A percentile compares a stretch with the other conserved stretches of the same genome.
Conservation (phyloP, 495 filamentous ascomycete species). For the Entonaema liquescens region DNA sequence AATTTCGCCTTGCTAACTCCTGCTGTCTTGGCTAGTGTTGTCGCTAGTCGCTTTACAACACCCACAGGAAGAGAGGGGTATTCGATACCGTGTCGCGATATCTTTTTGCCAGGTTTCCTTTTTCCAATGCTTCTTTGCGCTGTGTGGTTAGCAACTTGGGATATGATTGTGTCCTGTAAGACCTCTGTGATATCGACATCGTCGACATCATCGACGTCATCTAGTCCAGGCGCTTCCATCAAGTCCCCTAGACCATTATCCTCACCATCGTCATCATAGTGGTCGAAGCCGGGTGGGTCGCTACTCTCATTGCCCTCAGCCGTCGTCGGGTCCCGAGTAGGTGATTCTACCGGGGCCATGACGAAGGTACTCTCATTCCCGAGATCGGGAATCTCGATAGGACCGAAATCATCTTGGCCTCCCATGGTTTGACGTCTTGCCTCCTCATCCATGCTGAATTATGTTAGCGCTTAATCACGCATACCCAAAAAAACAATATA, state of each 20-base stretch:
- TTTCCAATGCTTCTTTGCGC: constrained; percentile 29
- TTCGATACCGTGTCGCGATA: constrained; percentile 77
- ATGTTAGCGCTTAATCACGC: constrained; percentile 19
- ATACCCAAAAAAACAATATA: constrained; percentile 40
- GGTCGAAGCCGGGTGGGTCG: constrained; percentile 36
- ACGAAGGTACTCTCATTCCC: constrained; percentile 57
- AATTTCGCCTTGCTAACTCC: constrained; percentile 71
- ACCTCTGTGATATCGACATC: constrained; percentile 17
- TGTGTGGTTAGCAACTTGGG: constrained; percentile 41
- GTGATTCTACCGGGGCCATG: constrained; percentile 47
- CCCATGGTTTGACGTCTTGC: constrained; percentile 47
- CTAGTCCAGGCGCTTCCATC: constrained; percentile 32
- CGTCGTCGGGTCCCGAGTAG: constrained; percentile 32
- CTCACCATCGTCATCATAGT: constrained; percentile 43
- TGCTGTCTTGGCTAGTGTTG: constrained; percentile 69
- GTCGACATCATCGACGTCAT: constrained; percentile 35
- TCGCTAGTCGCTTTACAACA: constrained; percentile 79
- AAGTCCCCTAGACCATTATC: constrained; percentile 33
- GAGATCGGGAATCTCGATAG: constrained; percentile 54
- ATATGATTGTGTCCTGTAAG: constrained; percentile 37
- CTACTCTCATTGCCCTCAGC: constrained; percentile 23
- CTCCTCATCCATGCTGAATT: constrained; percentile 50
- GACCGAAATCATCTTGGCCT: constrained; percentile 56
- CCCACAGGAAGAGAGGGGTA: constrained; percentile 76
- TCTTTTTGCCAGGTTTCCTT: constrained; percentile 63